Evolutionary conservation across 2,329 filamentous ascomycete genomes (phyloP).

Genomic region (Sordariomycetes sp.): DNA sequence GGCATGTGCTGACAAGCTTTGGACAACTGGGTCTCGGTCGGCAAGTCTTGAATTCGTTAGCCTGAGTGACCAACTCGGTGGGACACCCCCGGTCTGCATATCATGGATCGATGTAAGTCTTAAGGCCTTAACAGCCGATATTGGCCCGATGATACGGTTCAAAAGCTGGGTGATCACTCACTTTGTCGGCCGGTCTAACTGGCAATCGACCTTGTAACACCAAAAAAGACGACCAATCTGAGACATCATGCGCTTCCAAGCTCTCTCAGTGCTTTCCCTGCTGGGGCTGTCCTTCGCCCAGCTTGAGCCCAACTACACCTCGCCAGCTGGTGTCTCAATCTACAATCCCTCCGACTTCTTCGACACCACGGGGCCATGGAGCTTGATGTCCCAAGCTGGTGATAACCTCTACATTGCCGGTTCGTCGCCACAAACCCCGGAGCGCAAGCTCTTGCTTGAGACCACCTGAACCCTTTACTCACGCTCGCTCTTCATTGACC

Average conservation of each 20-base stretch:
- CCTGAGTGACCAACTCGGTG: no score
- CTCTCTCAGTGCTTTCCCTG: slow-evolving; percentile 1
- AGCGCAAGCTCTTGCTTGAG: not conserved
- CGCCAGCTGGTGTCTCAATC: slow-evolving; percentile 15
- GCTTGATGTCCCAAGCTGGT: slow-evolving; percentile 17
- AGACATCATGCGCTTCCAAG: not conserved
- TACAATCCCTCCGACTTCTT: slow-evolving; percentile 17
- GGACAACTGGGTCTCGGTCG: no score
- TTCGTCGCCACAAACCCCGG: not conserved
- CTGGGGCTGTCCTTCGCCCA: slow-evolving; percentile 4
- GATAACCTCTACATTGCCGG: slow-evolving; percentile 19
- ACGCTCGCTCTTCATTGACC: not conserved
- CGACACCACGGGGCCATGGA: slow-evolving; percentile 16
- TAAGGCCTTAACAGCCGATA: no score
- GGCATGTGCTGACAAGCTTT: no score
- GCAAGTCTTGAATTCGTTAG: no score
- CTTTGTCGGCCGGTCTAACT: no score
- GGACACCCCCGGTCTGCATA: no score
- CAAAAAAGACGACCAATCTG: no score
- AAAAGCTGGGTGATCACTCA: no score
- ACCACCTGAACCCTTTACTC: not conserved
- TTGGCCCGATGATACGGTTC: no score
- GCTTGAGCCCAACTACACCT: slow-evolving; percentile 16
- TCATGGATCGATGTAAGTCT: no score
- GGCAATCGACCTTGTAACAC: no score